A percentile compares a stretch with the other conserved stretches of the same genome.
These are phyloP conservation scores for Lentinula detonsa DNA, from an alignment of 768 basidiomycete genomes.

Conservation along the genomic window DNA sequence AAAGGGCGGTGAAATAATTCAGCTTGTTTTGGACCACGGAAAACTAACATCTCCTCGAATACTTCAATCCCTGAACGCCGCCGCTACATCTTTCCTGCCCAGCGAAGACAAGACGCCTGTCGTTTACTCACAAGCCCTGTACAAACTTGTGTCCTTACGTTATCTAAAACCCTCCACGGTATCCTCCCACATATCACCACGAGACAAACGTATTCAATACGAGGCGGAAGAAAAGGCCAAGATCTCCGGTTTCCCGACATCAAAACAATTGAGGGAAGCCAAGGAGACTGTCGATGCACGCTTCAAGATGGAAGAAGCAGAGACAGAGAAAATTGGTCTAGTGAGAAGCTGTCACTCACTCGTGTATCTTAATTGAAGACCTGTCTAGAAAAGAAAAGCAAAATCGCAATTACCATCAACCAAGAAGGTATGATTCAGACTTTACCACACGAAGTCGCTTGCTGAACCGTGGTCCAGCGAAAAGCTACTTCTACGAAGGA, in stretches of 20 bases:
- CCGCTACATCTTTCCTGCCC: conserved; percentile 20
- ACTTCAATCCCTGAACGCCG: conserved; percentile 39
- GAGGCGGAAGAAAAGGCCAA: conserved; percentile 74
- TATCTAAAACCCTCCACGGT: conserved; percentile 79
- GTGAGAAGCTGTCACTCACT: conserved; percentile 34
- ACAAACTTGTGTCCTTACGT: conserved; percentile 62
- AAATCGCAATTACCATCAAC: conserved; percentile 27
- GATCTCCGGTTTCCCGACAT: conserved; percentile 70
- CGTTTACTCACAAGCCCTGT: conserved; percentile 57
- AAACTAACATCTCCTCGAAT: conserved; percentile 78
- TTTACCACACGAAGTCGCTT: conserved; percentile 5
- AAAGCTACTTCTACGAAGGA: conserved; percentile 27
- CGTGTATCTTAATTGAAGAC: conserved; percentile 13
- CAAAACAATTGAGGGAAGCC: conserved; percentile 70
- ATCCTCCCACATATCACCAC: conserved; percentile 72
- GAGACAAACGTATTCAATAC: conserved; percentile 76
- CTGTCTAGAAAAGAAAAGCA: conserved; percentile 55
- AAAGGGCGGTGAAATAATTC: conserved; percentile 76
- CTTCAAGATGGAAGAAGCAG: conserved; percentile 64
- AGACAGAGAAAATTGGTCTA: conserved; percentile 66
- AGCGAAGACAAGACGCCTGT: conserved; percentile 2
- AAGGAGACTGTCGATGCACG: conserved; percentile 61
- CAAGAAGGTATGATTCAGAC: background rate
- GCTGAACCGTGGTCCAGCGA: conserved; percentile 10
- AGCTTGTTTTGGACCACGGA: conserved; percentile 76